phyloP scores from a whole-genome alignment of 306 rosid genomes.

The Quercus dentata region DNA sequence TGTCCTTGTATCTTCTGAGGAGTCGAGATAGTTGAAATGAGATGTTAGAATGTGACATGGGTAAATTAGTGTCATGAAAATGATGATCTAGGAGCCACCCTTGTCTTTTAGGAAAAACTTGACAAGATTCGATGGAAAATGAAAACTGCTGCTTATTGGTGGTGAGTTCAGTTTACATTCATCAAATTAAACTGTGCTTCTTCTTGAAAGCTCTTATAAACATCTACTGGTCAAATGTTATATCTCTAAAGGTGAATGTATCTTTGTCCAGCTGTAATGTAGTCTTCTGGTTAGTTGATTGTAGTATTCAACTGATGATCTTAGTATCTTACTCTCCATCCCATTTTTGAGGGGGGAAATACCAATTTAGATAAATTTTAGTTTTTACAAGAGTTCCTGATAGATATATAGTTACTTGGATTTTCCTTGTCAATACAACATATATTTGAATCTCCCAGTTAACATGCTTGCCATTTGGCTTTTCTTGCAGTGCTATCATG shows the following conservation, averaged over 20 bases:
- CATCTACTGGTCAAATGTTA: not conserved
- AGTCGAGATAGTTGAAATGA: no score
- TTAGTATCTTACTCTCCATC: no score
- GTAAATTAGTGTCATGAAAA: no score
- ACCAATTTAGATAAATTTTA: not conserved
- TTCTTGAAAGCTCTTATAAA: not conserved
- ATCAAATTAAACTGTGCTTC: not conserved
- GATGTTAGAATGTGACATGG: no score
- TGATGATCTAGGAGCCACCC: no score
- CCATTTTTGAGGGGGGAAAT: no score
- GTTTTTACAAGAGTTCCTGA: not conserved
- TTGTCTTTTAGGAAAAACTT: not conserved
- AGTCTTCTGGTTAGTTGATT: not conserved
- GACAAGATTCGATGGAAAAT: not conserved
- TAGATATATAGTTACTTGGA: not conserved
- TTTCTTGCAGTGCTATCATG: constrained; percentile 68
- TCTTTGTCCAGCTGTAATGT: not conserved
- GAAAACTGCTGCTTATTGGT: not conserved
- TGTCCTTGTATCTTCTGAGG: no score
- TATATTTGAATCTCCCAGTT: not conserved
- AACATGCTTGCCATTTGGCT: constrained; percentile 9
- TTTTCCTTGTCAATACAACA: not conserved
- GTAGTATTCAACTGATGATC: not conserved
- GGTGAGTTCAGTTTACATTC: not conserved
- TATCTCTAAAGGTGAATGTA: not conserved